Base-by-base conservation (phyloP, 2,329 filamentous ascomycete genomes). In the Monilinia vaccinii-corymbosi region DNA sequence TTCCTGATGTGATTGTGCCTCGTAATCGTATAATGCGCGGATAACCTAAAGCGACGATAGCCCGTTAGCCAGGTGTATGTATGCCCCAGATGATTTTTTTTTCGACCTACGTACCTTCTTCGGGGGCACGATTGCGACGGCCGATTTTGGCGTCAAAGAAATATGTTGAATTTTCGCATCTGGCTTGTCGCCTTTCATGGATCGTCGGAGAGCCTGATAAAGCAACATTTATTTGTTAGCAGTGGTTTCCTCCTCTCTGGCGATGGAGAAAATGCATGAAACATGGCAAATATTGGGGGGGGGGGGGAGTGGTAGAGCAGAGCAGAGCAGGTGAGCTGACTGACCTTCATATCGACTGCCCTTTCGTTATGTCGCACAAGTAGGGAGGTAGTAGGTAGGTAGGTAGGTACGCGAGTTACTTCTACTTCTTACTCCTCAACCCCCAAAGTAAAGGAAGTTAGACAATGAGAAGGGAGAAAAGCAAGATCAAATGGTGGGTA, bases 11-110 rank as follows among this genome's bases (percentile, higher is more conserved):
- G 85, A 84, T 70, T 87, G 82, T 62, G 91, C 89, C 70, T 87
- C 82, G 76, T 96, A 96, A 74, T 95, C 90, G 80, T 96, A 96
- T 61, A 97, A 86, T 34, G 94, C 94, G 79, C 93, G 91, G 74
- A 99, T 99, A 63, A 99, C 92, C 92, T 97, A 70, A 56, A 69
- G 55, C 44, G 14, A 44, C 28, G 31, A 25, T 25, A 6, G 23
- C 3, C 21, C 16, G 38, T 59, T 31, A 59, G 56, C 13, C 18
- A 34, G 25, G n/a, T n/a, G n/a, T n/a, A n/a, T n/a, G n/a, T n/a
- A n/a, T n/a, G n/a, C n/a, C n/a, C n/a, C n/a, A n/a, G n/a, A n/a
- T n/a, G n/a, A n/a, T n/a, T n/a, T n/a, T n/a, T n/a, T n/a, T n/a
- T n/a, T n/a, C n/a, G n/a, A n/a, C n/a, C 31, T 49, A 73, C 76